phyloP scores from a whole-genome alignment of 495 filamentous ascomycete genomes.

The Aspergillus conjunctus region DNA sequence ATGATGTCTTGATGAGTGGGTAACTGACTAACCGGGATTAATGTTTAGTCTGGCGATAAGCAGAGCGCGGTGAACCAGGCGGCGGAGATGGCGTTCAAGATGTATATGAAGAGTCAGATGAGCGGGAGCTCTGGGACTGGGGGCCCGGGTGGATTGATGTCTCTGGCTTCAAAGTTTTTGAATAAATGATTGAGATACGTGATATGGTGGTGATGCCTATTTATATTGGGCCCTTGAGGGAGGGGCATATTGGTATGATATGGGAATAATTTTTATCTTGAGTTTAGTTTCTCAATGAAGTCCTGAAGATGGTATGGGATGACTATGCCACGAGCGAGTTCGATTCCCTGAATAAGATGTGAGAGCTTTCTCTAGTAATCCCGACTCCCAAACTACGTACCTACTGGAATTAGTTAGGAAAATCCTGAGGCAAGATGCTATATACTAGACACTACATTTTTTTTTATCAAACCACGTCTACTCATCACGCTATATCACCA shows the following conservation, averaged over 20 bases:
- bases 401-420: not conserved
- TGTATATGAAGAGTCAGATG: slow-evolving; percentile 64
- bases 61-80: slow-evolving; percentile 62
- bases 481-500: slow-evolving; percentile 4
- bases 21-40: not conserved
- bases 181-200: slow-evolving; percentile 17
- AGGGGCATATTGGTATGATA: too few relatives aligned
- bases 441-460: slow-evolving; percentile 1
- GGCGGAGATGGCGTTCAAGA: slow-evolving; percentile 68
- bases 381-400: too few relatives aligned
- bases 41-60: slow-evolving; percentile 51
- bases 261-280: too few relatives aligned
- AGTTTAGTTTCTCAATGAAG: not conserved
- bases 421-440: not conserved
- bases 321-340: too few relatives aligned
- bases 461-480: not conserved
- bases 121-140: slow-evolving; percentile 51
- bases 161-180: slow-evolving; percentile 61
- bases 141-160: slow-evolving; percentile 52
- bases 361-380: too few relatives aligned
- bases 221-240: not conserved
- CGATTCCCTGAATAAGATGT: too few relatives aligned
- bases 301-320: too few relatives aligned
- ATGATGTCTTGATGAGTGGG: not conserved
- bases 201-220: not conserved